phyloP scores from a whole-genome alignment of 176 grass and related monocot species.

The Leersia perrieri region DNA sequence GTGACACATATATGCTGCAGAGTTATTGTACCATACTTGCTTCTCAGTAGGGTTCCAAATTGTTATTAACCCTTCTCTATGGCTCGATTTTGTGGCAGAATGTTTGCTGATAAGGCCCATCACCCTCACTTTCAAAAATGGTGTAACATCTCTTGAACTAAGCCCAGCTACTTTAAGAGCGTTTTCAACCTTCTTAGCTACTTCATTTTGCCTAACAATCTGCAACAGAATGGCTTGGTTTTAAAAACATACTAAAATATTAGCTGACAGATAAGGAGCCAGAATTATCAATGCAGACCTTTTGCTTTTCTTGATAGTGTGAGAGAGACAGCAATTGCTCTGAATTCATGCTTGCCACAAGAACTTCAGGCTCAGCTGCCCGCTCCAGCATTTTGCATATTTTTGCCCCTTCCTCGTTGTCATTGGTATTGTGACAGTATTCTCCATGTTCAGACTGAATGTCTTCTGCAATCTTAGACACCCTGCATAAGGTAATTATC shows the following conservation, averaged over 20 bases:
- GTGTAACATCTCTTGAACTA: slow-evolving; percentile 73
- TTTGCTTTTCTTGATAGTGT: slow-evolving; percentile 75
- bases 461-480: slow-evolving; percentile 73
- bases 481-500: slow-evolving; percentile 46
- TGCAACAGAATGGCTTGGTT: slow-evolving; percentile 30
- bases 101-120: slow-evolving; percentile 54
- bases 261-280: background rate
- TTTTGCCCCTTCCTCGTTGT: slow-evolving; percentile 71
- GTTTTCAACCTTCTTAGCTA: slow-evolving; percentile 71
- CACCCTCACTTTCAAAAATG: slow-evolving; percentile 86
- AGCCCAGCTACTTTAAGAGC: slow-evolving; percentile 69
- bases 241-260: slow-evolving; percentile 28
- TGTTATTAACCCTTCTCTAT: slow-evolving; percentile 74
- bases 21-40: slow-evolving; percentile 51
- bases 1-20: background rate
- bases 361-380: slow-evolving; percentile 83
- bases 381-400: slow-evolving; percentile 71
- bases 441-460: slow-evolving; percentile 73
- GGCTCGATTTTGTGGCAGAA: slow-evolving; percentile 39
- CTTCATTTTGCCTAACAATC: slow-evolving; percentile 57
- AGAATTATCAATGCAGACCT: slow-evolving; percentile 33
- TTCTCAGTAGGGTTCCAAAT: slow-evolving; percentile 92
- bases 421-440: slow-evolving; percentile 48
- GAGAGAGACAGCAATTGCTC: slow-evolving; percentile 66
- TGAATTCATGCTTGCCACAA: slow-evolving; percentile 72